Base-by-base conservation (phyloP, 2,329 filamentous ascomycete species). In the Kalaharituber pfeilii region DNA sequence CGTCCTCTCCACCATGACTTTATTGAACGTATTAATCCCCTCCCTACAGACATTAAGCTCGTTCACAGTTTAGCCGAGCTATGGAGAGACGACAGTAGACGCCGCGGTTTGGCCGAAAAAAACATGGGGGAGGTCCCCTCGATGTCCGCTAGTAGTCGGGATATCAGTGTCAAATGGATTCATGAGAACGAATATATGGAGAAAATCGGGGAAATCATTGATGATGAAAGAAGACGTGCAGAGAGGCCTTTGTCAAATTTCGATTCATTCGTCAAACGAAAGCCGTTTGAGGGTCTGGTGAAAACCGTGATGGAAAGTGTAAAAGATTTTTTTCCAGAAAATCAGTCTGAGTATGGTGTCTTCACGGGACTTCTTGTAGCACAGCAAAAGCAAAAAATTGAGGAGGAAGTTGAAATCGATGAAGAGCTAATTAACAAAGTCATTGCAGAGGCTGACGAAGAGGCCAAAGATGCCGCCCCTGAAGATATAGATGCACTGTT, bases 61-160 rank as follows among this genome's bases (percentile, higher is more conserved):
- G 88, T 98, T 4, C 81, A 86, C 64, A 98, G 91, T 59, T 89
- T 98, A 84, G 87, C 86, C 53, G 84, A 85, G 0, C 69, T 98
- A 2, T 98, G 91, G 91, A 81, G 80, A 65, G 86, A 94, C 62
- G 91, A 96, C 67, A 80, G 79, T 56, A 78, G 88, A 45, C 78
- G 88, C 28, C 89, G 84, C 67, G 73, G 76, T 49, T 77, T 77
- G 47, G 81, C 89, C 76, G 79, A 1, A 72, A 82, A 49, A 25
- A 70, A 69, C 5, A 73, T 79, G 59, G 88, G 94, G 61, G 86
- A 80, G 3, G 70, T 96, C 55, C 76, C 93, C 2, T 86, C 86
- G 2, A 93, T 96, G 81, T 94, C 87, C 36, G 86, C 86, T 5
- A 84, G 91, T 67, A 73, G 80, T 28, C 77, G 87, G 52, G 75